A percentile compares a stretch with the other conserved stretches of the same genome.
Conservation (phyloP, 768 basidiomycete genomes). For the Lentinula raphanica region DNA sequence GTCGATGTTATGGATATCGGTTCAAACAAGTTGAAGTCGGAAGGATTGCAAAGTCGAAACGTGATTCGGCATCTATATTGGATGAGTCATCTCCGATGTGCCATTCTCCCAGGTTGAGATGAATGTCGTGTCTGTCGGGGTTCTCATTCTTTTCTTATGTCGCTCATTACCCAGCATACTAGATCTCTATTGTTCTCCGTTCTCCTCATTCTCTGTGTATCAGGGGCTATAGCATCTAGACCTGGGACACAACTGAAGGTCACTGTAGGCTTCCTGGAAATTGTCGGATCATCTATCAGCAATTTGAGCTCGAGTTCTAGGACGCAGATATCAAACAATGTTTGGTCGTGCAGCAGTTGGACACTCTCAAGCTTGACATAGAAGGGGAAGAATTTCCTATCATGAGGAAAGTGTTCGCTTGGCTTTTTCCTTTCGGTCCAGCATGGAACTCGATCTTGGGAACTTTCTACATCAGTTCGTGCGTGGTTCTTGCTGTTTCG, state of each 20-base stretch:
- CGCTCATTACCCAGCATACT: conserved; percentile 10
- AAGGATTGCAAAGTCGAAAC: too few relatives aligned
- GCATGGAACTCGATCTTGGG: conserved; percentile 87
- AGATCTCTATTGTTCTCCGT: conserved; percentile 27
- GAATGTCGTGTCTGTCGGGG: conserved; percentile 1
- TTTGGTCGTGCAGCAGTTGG: conserved; percentile 38
- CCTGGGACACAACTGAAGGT: neutral
- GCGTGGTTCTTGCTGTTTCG: conserved; percentile 27
- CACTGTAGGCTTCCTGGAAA: neutral
- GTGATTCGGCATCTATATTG: too few relatives aligned
- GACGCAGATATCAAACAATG: conserved; percentile 38
- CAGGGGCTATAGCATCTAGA: neutral
- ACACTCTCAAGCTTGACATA: conserved; percentile 53
- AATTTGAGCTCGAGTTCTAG: conserved; percentile 17
- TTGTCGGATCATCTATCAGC: neutral
- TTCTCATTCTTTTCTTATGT: conserved; percentile 24
- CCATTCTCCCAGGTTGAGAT: too few relatives aligned
- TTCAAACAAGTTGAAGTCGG: too few relatives aligned
- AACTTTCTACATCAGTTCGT: conserved; percentile 97
- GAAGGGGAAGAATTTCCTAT: conserved; percentile 66
- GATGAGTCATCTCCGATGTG: too few relatives aligned
- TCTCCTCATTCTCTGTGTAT: conserved; percentile 34
- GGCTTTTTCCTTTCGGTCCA: conserved; percentile 86
- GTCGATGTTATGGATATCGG: neutral
- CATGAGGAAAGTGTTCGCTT: conserved; percentile 74